Conservation (phyloP, 1,284 basidiomycete species). For the Pseudozyma hubeiensis region DNA sequence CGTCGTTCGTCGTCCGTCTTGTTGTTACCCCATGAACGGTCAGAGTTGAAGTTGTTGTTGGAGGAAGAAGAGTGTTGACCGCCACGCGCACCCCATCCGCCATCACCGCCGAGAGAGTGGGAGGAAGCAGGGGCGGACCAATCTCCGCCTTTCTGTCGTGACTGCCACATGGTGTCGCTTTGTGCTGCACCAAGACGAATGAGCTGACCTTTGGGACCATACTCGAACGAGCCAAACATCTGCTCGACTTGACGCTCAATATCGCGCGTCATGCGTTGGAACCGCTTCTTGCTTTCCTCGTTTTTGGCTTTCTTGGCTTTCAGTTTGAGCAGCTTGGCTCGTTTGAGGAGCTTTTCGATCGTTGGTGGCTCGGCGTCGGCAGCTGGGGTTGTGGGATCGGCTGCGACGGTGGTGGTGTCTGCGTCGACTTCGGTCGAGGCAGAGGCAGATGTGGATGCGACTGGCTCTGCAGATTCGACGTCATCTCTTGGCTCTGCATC, state of each 20-base stretch:
- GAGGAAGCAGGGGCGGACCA: constrained; percentile 25
- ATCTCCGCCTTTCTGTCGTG: constrained; percentile 27
- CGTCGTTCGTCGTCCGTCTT: constrained; percentile 31
- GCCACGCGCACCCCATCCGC: constrained; percentile 37
- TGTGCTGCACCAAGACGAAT: constrained; percentile 43
- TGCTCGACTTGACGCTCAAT: constrained; percentile 65
- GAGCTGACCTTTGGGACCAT: constrained; percentile 52
- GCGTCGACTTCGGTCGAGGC: neutral
- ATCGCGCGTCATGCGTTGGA: constrained; percentile 49
- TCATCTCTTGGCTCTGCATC: constrained; percentile 7
- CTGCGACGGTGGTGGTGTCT: constrained; percentile 1
- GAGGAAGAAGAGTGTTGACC: constrained; percentile 9
- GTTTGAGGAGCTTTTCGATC: constrained; percentile 57
- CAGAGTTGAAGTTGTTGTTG: constrained; percentile 4
- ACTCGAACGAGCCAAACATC: constrained; percentile 55
- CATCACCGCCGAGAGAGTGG: constrained; percentile 19
- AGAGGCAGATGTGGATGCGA: constrained; percentile 32
- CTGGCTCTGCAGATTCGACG: constrained; percentile 12
- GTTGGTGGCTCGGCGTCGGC: constrained; percentile 34
- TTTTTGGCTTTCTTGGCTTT: constrained; percentile 64
- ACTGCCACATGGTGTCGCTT: constrained; percentile 44
- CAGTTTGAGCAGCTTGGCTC: constrained; percentile 64
- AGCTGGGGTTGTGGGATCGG: neutral
- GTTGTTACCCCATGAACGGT: constrained; percentile 1
- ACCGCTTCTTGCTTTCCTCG: constrained; percentile 46